These are phyloP conservation scores for Xylaria sp. DNA, from an alignment of 2,329 filamentous ascomycete species.

Conservation along the genomic window DNA sequence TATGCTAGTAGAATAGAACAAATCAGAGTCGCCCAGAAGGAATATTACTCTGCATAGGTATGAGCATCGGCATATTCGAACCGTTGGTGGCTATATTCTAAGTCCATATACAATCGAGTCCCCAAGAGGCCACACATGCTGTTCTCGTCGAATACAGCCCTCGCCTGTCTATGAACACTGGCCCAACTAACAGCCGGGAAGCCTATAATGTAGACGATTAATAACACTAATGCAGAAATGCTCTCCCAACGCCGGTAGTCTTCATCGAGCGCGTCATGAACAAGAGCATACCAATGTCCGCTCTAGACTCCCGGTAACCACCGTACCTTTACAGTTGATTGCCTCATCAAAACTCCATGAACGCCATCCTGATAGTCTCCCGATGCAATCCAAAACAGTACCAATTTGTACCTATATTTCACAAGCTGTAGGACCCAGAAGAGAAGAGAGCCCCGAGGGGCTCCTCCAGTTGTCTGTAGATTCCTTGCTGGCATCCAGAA, in stretches of 20 bases:
- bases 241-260: slow-evolving; percentile 42
- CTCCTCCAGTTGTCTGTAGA: neutral
- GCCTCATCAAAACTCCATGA: slow-evolving; percentile 32
- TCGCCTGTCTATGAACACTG: slow-evolving; percentile 31
- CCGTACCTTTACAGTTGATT: slow-evolving; percentile 25
- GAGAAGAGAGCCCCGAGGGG: slow-evolving; percentile 1
- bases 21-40: neutral
- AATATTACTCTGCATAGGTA: no score
- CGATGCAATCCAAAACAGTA: slow-evolving; percentile 32
- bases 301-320: slow-evolving; percentile 45
- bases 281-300: slow-evolving; percentile 37
- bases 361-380: slow-evolving; percentile 32
- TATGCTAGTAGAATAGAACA: neutral
- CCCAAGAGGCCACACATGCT: slow-evolving; percentile 15
- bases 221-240: slow-evolving; percentile 31
- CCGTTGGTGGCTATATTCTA: slow-evolving; percentile 32
- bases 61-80: slow-evolving; percentile 2
- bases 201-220: slow-evolving; percentile 34
- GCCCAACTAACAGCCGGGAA: slow-evolving; percentile 13
- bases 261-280: slow-evolving; percentile 46
- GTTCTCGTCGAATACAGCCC: slow-evolving; percentile 31
- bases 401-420: slow-evolving; percentile 36
- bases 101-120: slow-evolving; percentile 32
- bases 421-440: slow-evolving; percentile 28
- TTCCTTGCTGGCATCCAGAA: neutral